These are phyloP conservation scores for Nothopassalora personata DNA, from an alignment of 2,329 filamentous ascomycete species.

Conservation along the genomic window DNA sequence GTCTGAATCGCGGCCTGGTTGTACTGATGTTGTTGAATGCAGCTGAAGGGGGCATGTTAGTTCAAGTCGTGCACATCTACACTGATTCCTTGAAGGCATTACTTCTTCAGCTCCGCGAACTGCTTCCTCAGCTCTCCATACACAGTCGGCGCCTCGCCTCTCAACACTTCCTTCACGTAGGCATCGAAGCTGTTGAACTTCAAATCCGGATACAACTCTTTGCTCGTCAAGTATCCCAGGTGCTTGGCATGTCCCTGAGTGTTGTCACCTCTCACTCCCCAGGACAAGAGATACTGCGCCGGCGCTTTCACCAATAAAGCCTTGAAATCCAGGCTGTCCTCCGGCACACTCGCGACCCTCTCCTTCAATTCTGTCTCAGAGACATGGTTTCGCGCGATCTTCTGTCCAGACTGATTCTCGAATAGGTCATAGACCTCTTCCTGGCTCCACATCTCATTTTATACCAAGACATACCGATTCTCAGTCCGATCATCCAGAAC, in stretches of 20 bases:
- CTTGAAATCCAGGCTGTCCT: constrained; percentile 5
- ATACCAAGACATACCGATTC: constrained; percentile 49
- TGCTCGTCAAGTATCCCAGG: constrained; percentile 44
- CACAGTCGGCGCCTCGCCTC: constrained; percentile 31
- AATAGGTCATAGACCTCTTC: constrained; percentile 45
- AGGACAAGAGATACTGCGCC: constrained; percentile 44
- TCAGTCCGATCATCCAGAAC: constrained; percentile 50
- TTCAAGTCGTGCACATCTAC: not conserved
- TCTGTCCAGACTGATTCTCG: constrained; percentile 48
- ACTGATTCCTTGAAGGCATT: not conserved
- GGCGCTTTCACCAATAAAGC: constrained; percentile 22
- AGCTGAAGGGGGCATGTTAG: not conserved
- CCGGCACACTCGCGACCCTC: constrained; percentile 28
- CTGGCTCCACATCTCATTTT: constrained; percentile 43
- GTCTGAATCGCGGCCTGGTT: constrained; percentile 1
- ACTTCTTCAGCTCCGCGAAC: constrained; percentile 45
- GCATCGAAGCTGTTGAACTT: constrained; percentile 36
- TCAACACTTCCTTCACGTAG: constrained; percentile 39
- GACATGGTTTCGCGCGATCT: constrained; percentile 31
- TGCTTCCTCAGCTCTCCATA: constrained; percentile 34
- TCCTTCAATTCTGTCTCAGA: constrained; percentile 34
- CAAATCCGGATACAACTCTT: constrained; percentile 52
- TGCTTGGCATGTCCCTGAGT: constrained; percentile 50
- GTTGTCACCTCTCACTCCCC: constrained; percentile 50
- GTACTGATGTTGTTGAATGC: constrained; percentile 4